phyloP scores from a whole-genome alignment of 371 early-diverging fungal genomes.

The Circinella umbellata region DNA sequence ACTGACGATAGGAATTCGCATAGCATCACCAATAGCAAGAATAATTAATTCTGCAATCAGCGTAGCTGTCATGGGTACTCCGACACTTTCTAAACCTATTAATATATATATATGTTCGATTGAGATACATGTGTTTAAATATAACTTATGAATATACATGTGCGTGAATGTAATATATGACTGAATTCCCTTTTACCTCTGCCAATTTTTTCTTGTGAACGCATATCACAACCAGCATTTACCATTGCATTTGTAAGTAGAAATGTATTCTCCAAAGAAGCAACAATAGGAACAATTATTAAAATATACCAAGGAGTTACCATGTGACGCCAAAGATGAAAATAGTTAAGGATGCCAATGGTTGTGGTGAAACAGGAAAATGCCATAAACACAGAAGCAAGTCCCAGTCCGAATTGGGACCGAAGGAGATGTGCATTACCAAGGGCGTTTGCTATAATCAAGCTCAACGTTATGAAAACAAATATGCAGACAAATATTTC shows the following conservation, averaged over 20 bases:
- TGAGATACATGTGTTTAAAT: not conserved
- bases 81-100: conserved; percentile 62
- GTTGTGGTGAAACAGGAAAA: conserved; percentile 35
- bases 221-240: conserved; percentile 67
- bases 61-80: conserved; percentile 63
- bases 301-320: conserved; percentile 56
- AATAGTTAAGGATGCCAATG: conserved; percentile 26
- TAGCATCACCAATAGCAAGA: conserved; percentile 57
- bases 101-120: not conserved
- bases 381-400: conserved; percentile 59
- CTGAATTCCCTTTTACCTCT: conserved; percentile 36
- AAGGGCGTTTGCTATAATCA: conserved; percentile 66
- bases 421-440: conserved; percentile 70
- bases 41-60: conserved; percentile 59
- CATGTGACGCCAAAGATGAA: conserved; percentile 17
- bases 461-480: conserved; percentile 59
- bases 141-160: too few relatives aligned
- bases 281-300: conserved; percentile 67
- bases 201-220: conserved; percentile 73
- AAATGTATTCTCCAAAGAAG: conserved; percentile 77
- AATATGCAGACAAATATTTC: conserved; percentile 35
- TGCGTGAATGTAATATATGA: too few relatives aligned
- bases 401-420: conserved; percentile 72
- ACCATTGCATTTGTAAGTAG: conserved; percentile 73
- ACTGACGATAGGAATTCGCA: conserved; percentile 62